Base-by-base conservation (phyloP, 768 basidiomycete genomes). In the Leccinum barrowsii region DNA sequence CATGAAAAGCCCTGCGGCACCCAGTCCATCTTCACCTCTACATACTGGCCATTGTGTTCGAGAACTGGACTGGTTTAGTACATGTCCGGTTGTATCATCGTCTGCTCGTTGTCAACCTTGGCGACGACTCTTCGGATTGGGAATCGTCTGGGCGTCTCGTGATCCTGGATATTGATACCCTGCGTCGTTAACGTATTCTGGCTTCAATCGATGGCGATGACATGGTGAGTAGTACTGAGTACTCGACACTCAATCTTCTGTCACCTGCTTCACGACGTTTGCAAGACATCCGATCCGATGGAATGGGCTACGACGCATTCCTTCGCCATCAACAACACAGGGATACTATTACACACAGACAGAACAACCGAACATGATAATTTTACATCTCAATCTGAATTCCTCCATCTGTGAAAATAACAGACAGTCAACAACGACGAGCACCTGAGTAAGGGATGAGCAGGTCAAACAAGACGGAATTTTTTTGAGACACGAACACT, bases 81-180 rank as follows among this genome's bases (percentile, higher is more conserved):
- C 15, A 50, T 17, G 51, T 60, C 30, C 54, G 13, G 51, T 30
- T 61, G 59, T 53, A 60, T 11, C 35, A 55, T 44, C 54, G 58
- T 4, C 37, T 62, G 44, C 55, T 61, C n/a, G 40, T 62, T 7
- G 42, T 62, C 12, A 62, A 53, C 17, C 12, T 60, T 32, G 52
- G 61, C n/a, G 52, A 54, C 7, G 26, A 24, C n/a, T 46, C 55
- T 6, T 17, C 37, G 7, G 59, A 47, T 13, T 61, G 52, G 59
- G 49, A 47, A 19, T 54, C 52, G 13, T 53, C 30, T 1, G 59
- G 49, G 15, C 21, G 30, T 21, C 52, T 56, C 12, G 35, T 62
- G 22, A 24, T 61, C 7, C 48, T 56, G 52, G 55, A 56, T 26
- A 47, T 50, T 4, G 34, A 48, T 21, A 56, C 59, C 15, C n/a